Percentiles rank a stretch among this genome's conserved stretches.
Evolutionary conservation across 2,329 filamentous ascomycete species (phyloP).

Genomic region (Trichophyton rubrum): DNA sequence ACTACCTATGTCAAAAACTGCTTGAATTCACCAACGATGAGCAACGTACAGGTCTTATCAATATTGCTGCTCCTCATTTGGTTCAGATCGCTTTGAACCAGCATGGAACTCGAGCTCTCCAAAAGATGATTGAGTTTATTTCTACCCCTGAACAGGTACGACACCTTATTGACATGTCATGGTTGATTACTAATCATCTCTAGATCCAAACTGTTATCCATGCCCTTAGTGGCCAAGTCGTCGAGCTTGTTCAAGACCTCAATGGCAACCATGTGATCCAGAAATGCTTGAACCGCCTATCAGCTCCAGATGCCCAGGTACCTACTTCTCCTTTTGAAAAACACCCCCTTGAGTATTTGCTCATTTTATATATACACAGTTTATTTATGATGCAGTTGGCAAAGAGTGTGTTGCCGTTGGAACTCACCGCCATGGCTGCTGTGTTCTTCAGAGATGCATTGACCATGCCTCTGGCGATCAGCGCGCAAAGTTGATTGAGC

Average conservation of each 20-base stretch:
- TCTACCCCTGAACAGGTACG: slow-evolving; percentile 62
- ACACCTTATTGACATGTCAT: background rate
- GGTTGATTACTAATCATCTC: slow-evolving; percentile 12
- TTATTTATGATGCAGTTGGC: slow-evolving; percentile 94
- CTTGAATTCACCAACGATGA: slow-evolving; percentile 91
- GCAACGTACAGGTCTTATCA: slow-evolving; percentile 82
- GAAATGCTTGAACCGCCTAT: slow-evolving; percentile 94
- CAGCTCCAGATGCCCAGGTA: slow-evolving; percentile 60
- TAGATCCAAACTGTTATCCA: slow-evolving; percentile 70
- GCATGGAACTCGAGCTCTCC: slow-evolving; percentile 87
- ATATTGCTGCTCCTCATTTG: slow-evolving; percentile 77
- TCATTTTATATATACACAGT: slow-evolving; percentile 37
- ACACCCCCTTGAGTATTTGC: background rate
- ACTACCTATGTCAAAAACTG: slow-evolving; percentile 97
- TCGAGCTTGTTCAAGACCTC: slow-evolving; percentile 89
- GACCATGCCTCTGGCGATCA: slow-evolving; percentile 87
- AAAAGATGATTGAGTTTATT: slow-evolving; percentile 99
- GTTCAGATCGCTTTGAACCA: slow-evolving; percentile 92
- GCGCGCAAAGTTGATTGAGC: slow-evolving; percentile 70
- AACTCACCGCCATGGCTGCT: slow-evolving; percentile 95
- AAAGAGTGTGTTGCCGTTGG: slow-evolving; percentile 77
- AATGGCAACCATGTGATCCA: slow-evolving; percentile 99
- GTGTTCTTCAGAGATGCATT: slow-evolving; percentile 94
- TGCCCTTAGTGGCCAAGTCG: slow-evolving; percentile 70
- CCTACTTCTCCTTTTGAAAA: background rate